phyloP scores from a whole-genome alignment of 2,329 filamentous ascomycete genomes.

The Moelleriella libera region DNA sequence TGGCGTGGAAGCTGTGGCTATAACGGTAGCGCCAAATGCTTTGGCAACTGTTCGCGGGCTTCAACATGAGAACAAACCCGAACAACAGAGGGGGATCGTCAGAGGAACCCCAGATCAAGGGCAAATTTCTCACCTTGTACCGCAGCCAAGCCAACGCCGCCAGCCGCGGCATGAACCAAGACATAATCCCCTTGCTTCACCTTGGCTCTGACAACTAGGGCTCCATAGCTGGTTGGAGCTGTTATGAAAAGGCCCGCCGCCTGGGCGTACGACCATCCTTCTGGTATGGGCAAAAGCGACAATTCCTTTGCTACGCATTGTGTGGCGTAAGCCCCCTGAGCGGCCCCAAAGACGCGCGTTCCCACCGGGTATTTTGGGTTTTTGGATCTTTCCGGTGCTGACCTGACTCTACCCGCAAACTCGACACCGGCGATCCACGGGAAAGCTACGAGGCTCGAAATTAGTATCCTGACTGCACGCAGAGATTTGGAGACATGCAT shows the following conservation, averaged over 20 bases:
- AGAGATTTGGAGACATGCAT: slow-evolving; percentile 7
- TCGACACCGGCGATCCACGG: slow-evolving; percentile 82
- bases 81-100: too few species aligned
- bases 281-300: slow-evolving; percentile 57
- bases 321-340: slow-evolving; percentile 76
- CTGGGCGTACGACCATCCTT: slow-evolving; percentile 71
- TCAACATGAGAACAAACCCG: too few species aligned
- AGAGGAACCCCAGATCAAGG: too few species aligned
- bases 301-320: slow-evolving; percentile 54
- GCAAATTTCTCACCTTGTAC: slow-evolving; percentile 46
- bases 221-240: slow-evolving; percentile 78
- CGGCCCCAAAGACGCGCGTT: slow-evolving; percentile 73
- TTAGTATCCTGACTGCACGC: neutral
- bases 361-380: slow-evolving; percentile 58
- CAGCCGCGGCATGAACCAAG: slow-evolving; percentile 82
- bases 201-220: slow-evolving; percentile 61
- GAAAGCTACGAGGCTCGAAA: slow-evolving; percentile 33
- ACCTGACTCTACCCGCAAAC: slow-evolving; percentile 67
- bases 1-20: slow-evolving; percentile 73
- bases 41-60: slow-evolving; percentile 51
- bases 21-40: slow-evolving; percentile 79
- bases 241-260: slow-evolving; percentile 86
- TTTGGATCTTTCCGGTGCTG: slow-evolving; percentile 40
- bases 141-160: slow-evolving; percentile 80
- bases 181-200: slow-evolving; percentile 74